Conservation (phyloP, 768 basidiomycete genomes). For the Leccinum disarticulatum region DNA sequence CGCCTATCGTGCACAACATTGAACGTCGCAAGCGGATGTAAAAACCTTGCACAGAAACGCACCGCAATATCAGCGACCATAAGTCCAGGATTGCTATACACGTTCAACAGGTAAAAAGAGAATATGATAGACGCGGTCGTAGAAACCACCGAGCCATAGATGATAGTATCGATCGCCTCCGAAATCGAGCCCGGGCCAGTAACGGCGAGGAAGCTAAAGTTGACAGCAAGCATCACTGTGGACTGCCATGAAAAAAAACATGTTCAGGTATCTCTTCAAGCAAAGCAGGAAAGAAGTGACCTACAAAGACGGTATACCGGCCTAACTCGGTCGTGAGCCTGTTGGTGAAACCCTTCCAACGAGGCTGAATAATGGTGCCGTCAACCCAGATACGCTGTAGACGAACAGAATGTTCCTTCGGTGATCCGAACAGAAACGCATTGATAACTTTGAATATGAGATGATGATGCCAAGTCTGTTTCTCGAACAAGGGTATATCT, state of each 20-base stretch:
- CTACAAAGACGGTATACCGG: slow-evolving; percentile 15
- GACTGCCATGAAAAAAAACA: slow-evolving; percentile 1
- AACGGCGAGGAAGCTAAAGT: slow-evolving; percentile 18
- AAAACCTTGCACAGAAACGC: neutral
- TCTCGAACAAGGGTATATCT: slow-evolving; percentile 5
- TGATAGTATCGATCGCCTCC: slow-evolving; percentile 1
- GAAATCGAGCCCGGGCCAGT: neutral
- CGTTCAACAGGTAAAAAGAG: slow-evolving; percentile 9
- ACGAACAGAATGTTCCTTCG: slow-evolving; percentile 13
- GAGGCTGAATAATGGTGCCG: slow-evolving; percentile 9
- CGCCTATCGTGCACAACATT: neutral
- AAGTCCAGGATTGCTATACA: slow-evolving; percentile 12
- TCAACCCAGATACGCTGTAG: slow-evolving; percentile 17
- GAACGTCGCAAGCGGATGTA: neutral
- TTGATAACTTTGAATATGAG: neutral
- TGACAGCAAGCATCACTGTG: slow-evolving; percentile 19
- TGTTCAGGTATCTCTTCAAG: neutral
- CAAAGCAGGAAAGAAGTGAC: neutral
- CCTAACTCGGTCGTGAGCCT: slow-evolving; percentile 7
- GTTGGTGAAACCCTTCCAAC: slow-evolving; percentile 13
- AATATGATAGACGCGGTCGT: slow-evolving; percentile 15
- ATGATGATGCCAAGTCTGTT: slow-evolving; percentile 3
- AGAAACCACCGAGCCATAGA: slow-evolving; percentile 15
- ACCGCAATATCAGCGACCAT: slow-evolving; percentile 9
- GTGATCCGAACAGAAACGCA: slow-evolving; percentile 1